Conservation (phyloP, 768 basidiomycete species). For the Amanita rubescens region DNA sequence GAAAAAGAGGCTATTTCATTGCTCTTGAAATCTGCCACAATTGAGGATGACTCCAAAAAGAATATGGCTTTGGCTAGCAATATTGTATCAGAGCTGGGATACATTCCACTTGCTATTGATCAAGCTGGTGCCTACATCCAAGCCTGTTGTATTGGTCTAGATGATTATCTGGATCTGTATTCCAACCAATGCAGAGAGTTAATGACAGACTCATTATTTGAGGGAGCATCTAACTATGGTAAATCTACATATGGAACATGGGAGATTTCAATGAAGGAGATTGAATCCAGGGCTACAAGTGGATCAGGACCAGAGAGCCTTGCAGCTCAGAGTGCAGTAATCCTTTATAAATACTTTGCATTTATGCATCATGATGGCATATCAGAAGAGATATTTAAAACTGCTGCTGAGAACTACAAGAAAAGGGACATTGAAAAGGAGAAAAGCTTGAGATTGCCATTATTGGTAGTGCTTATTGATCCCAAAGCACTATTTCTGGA, state of each 20-base stretch:
- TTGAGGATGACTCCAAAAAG: neutral
- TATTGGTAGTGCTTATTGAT: neutral
- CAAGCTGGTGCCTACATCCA: too few species aligned
- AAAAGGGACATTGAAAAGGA: too few species aligned
- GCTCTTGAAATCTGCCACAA: constrained; percentile 9
- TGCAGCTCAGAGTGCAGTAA: neutral
- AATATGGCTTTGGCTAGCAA: neutral
- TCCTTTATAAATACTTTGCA: neutral
- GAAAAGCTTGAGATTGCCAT: too few species aligned
- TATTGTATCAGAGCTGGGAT: constrained; percentile 4
- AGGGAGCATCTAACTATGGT: too few species aligned
- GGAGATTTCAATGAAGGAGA: neutral
- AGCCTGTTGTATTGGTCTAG: constrained; percentile 6
- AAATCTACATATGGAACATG: too few species aligned
- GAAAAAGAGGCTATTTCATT: constrained; percentile 12
- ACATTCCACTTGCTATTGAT: neutral
- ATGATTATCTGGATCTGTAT: constrained; percentile 12
- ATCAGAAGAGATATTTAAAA: too few species aligned
- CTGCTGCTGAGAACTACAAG: too few species aligned
- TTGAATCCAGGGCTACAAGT: neutral
- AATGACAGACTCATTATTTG: neutral
- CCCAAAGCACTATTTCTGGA: neutral
- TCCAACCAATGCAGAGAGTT: neutral
- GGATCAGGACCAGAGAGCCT: neutral
- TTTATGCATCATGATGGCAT: neutral